Evolutionary conservation across 495 filamentous ascomycete genomes (phyloP).

Genomic region (Polyplosphaeria fusca): DNA sequence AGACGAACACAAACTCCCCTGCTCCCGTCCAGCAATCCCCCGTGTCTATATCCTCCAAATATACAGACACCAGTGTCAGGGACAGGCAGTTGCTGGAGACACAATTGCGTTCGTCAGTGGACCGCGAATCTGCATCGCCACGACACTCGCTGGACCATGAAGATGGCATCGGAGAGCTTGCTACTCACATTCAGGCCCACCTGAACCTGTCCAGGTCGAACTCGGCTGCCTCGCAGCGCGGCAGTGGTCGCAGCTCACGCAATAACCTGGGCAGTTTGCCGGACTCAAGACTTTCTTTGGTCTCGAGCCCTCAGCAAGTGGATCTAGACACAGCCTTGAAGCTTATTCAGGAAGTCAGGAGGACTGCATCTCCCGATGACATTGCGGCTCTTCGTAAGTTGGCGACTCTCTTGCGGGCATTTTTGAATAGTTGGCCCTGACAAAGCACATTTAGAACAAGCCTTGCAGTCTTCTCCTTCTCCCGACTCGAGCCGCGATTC

Average conservation of each 20-base stretch:
- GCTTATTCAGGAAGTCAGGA: slow-evolving; percentile 40
- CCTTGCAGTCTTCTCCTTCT: slow-evolving; percentile 13
- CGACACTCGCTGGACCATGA: slow-evolving; percentile 1
- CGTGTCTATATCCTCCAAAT: slow-evolving; percentile 19
- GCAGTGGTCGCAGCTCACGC: slow-evolving; percentile 10
- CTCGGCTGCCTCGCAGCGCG: slow-evolving; percentile 9
- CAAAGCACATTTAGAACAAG: slow-evolving; percentile 15
- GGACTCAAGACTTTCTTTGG: slow-evolving; percentile 27
- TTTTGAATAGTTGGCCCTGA: neutral
- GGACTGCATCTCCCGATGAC: slow-evolving; percentile 40
- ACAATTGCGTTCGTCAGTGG: slow-evolving; percentile 24
- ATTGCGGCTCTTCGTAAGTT: slow-evolving; percentile 38
- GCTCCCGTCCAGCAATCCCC: slow-evolving; percentile 20
- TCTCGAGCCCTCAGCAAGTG: slow-evolving; percentile 25
- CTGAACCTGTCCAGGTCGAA: slow-evolving; percentile 20
- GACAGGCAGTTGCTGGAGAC: slow-evolving; percentile 16
- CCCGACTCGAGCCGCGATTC: neutral
- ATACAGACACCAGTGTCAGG: slow-evolving; percentile 16
- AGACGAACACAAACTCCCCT: slow-evolving; percentile 31
- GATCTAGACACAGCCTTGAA: slow-evolving; percentile 38
- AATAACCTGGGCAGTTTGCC: slow-evolving; percentile 13
- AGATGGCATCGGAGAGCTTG: slow-evolving; percentile 26
- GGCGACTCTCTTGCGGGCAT: neutral
- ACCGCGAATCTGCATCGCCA: slow-evolving; percentile 4
- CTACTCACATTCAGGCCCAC: slow-evolving; percentile 17